phyloP scores from a whole-genome alignment of 176 grass and related monocot genomes.

The Triticum dicoccoides region DNA sequence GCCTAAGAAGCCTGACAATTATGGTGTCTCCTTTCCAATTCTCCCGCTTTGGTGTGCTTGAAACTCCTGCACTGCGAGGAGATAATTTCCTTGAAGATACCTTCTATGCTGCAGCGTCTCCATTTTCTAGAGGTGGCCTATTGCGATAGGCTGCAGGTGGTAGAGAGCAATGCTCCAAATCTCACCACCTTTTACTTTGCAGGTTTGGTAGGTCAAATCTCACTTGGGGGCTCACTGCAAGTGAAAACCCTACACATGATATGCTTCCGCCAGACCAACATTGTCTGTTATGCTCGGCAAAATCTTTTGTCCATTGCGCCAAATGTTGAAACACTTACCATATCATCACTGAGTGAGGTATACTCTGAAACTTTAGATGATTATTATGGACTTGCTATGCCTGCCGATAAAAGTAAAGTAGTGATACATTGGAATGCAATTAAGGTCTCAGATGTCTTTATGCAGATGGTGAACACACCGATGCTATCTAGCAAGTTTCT shows the following conservation, averaged over 20 bases:
- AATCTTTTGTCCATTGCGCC: neutral
- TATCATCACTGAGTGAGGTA: neutral
- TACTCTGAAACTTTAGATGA: neutral
- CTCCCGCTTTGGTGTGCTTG: neutral
- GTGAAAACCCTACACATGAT: neutral
- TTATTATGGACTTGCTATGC: no score
- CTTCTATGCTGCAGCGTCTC: neutral
- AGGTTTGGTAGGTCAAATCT: neutral
- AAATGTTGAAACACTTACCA: slow-evolving; percentile 19
- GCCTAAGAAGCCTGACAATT: neutral
- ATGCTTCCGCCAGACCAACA: neutral
- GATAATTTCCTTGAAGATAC: slow-evolving; percentile 10
- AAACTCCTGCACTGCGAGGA: neutral
- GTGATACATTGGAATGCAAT: no score
- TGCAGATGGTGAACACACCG: neutral
- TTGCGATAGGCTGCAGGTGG: neutral
- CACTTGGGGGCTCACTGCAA: neutral
- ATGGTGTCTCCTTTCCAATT: neutral
- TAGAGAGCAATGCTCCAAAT: slow-evolving; percentile 36
- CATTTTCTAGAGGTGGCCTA: neutral
- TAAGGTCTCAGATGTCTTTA: neutral
- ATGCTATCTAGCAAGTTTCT: slow-evolving; percentile 22
- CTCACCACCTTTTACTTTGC: neutral
- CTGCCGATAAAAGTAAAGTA: no score
- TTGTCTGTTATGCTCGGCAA: neutral